Evolutionary conservation across 768 basidiomycete species (phyloP).

Genomic region (Gloeostereum incarnatum): DNA sequence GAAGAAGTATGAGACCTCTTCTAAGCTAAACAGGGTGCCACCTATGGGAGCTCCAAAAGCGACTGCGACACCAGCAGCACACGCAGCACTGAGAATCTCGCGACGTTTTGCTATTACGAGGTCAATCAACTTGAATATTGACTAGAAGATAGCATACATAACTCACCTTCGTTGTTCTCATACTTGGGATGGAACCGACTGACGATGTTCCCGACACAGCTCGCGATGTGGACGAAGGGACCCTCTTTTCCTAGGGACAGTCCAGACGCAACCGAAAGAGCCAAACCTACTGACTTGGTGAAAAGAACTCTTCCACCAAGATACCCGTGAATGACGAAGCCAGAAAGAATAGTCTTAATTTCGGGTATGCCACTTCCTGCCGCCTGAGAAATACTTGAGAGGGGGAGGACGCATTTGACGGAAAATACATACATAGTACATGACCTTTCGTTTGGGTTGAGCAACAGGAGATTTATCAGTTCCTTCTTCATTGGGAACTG

Average conservation of each 20-base stretch:
- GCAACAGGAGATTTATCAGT: conserved; percentile 13
- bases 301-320: conserved; percentile 85
- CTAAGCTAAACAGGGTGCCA: conserved; percentile 85
- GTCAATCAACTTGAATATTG: background rate
- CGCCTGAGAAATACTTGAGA: conserved; percentile 37
- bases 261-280: conserved; percentile 88
- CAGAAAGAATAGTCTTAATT: conserved; percentile 90
- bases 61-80: conserved; percentile 95
- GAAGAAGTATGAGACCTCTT: conserved; percentile 96
- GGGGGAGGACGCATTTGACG: background rate
- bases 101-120: conserved; percentile 67
- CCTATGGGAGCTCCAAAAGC: conserved; percentile 97
- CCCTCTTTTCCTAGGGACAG: conserved; percentile 58
- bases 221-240: conserved; percentile 82
- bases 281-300: conserved; percentile 83
- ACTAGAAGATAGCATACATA: background rate
- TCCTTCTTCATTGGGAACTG: conserved; percentile 18
- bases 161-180: conserved; percentile 86
- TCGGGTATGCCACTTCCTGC: conserved; percentile 96
- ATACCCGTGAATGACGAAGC: conserved; percentile 97
- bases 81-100: conserved; percentile 91
- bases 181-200: conserved; percentile 83
- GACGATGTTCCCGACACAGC: conserved; percentile 89
- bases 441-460: conserved; percentile 47
- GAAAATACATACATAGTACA: conserved; percentile 67